Evolutionary conservation across 2,329 filamentous ascomycete genomes (phyloP).

Genomic region (Trichoderma arundinaceum): DNA sequence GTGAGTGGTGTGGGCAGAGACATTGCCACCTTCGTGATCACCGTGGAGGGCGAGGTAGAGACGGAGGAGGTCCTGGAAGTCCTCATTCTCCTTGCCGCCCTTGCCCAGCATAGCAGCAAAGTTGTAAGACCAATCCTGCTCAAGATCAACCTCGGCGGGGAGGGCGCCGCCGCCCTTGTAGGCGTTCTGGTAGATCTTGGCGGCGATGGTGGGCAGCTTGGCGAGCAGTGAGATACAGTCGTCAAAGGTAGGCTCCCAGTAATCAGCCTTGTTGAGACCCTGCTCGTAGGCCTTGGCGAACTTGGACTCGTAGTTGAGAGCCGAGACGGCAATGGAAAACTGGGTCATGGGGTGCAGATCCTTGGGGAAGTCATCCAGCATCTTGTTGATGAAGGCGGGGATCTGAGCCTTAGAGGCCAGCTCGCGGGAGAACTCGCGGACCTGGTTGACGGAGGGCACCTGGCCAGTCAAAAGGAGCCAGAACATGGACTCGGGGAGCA

Average conservation of each 20-base stretch:
- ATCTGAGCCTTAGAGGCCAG: conserved; percentile 85
- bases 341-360: conserved; percentile 98
- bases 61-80: conserved; percentile 93
- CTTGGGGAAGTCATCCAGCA: conserved; percentile 87
- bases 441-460: conserved; percentile 82
- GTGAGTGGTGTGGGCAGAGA: conserved; percentile 94
- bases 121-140: conserved; percentile 98
- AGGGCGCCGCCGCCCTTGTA: conserved; percentile 77
- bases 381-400: conserved; percentile 80
- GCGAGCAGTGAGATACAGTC: conserved; percentile 92
- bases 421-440: conserved; percentile 81
- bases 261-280: conserved; percentile 91
- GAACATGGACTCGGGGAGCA: conserved; percentile 99
- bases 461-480: conserved; percentile 95
- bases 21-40: conserved; percentile 97
- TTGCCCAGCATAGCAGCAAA: conserved; percentile 96
- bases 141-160: conserved; percentile 75
- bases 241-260: conserved; percentile 98
- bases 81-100: conserved; percentile 82
- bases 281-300: conserved; percentile 93
- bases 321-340: conserved; percentile 91
- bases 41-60: conserved; percentile 96
- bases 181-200: conserved; percentile 95
- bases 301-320: conserved; percentile 91
- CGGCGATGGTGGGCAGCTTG: conserved; percentile 94